These are phyloP conservation scores for Penicillium malachiteum DNA, from an alignment of 495 filamentous ascomycete species.

Conservation along the genomic window DNA sequence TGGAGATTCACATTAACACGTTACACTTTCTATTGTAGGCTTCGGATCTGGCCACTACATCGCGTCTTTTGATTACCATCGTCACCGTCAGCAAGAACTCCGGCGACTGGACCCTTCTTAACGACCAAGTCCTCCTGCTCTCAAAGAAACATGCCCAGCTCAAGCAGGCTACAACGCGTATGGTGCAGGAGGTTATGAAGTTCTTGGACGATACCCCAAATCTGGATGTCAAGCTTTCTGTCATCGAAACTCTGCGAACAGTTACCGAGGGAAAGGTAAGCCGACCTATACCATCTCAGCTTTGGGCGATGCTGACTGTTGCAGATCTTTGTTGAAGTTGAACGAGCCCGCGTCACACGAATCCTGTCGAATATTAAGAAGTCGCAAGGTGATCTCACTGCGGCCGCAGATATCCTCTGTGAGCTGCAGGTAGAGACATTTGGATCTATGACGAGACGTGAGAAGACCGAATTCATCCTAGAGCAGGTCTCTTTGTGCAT, in stretches of 20 bases:
- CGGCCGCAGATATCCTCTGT: constrained; percentile 88
- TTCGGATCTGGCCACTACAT: constrained; percentile 92
- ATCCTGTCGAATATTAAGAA: constrained; percentile 98
- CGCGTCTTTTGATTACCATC: constrained; percentile 78
- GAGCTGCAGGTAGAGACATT: constrained; percentile 99
- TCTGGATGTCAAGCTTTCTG: constrained; percentile 80
- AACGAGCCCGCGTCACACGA: constrained; percentile 90
- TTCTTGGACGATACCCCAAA: constrained; percentile 82
- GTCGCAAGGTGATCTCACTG: constrained; percentile 82
- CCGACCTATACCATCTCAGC: background rate
- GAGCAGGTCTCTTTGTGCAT: constrained; percentile 95
- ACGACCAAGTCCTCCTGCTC: constrained; percentile 90
- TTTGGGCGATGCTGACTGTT: background rate
- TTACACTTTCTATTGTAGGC: constrained; percentile 51
- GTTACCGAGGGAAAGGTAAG: constrained; percentile 94
- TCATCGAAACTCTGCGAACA: constrained; percentile 92
- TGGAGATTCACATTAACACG: constrained; percentile 6
- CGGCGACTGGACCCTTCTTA: constrained; percentile 88
- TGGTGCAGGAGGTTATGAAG: constrained; percentile 94
- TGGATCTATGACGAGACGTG: constrained; percentile 92
- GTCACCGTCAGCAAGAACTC: constrained; percentile 92
- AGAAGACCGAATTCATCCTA: constrained; percentile 98
- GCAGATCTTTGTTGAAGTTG: constrained; percentile 98
- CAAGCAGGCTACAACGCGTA: constrained; percentile 97
- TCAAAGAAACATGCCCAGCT: constrained; percentile 99